Evolutionary conservation across 148 eudicot genomes (phyloP).

Genomic region (Cornus suecica): DNA sequence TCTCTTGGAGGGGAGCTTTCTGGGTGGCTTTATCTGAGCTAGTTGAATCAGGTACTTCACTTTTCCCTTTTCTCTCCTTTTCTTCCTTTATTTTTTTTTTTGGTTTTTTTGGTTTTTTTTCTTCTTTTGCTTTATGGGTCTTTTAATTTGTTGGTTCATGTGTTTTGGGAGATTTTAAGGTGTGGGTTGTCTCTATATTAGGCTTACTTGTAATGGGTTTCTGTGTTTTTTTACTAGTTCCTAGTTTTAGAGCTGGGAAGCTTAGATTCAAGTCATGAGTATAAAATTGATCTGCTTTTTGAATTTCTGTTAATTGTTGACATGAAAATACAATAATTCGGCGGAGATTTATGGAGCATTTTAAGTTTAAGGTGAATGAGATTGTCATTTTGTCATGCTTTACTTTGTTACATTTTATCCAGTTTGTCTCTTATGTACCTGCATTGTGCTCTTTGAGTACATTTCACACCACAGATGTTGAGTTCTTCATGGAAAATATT

Average conservation of each 20-base stretch:
- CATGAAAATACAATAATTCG: neutral
- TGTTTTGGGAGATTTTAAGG: neutral
- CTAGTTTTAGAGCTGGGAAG: neutral
- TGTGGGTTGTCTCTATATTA: neutral
- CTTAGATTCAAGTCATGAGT: neutral
- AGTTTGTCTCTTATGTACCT: neutral
- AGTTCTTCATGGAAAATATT: neutral
- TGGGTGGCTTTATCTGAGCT: neutral
- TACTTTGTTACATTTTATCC: neutral
- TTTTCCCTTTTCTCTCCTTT: neutral
- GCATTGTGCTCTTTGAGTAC: neutral
- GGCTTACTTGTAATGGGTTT: neutral
- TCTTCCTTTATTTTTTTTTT: neutral
- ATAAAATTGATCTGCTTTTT: neutral
- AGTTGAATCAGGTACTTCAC: neutral
- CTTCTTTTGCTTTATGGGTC: neutral
- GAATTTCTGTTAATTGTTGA: neutral
- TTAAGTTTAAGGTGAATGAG: neutral
- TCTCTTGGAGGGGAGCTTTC: conserved; percentile 1
- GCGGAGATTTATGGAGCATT: neutral
- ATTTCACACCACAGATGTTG: no score
- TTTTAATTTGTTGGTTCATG: neutral
- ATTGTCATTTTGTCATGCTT: neutral
- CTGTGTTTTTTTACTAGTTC: neutral
- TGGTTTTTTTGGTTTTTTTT: neutral